Evolutionary conservation across 345 rosid species (phyloP), one percentile per base, ranked within the genome.

Genomic region (Dipteronia dyeriana): DNA sequence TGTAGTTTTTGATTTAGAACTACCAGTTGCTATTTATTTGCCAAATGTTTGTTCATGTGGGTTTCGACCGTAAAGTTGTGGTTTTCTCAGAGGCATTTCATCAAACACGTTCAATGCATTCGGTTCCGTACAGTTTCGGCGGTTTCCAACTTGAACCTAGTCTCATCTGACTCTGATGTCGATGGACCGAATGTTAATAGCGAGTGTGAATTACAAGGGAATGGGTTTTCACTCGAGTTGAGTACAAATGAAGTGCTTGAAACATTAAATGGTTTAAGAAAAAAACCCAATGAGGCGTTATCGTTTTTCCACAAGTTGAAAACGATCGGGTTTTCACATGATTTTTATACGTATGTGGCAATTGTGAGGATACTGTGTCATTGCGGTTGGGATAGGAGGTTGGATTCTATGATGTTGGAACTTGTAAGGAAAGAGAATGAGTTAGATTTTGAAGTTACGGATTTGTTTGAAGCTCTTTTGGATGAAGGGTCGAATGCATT

Each of bases 221-320:
- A 49, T 66, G 14, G 49, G 10, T 9, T 9, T 45, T 9, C 13
- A 45, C 49, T 45, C 92, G 41, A 88, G 70, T 69, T 87, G 11
- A 84, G 78, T 70, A 54, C 79, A 60, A 12, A 31, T 45, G 71
- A 81, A 43, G 87, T 86, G 61, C 80, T 79, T 22, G 74, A 86
- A 56, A 31, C 71, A 41, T 80, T 92, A 64, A 71, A 82, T 38
- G 70, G 67, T 60, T 53, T 87, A 12, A 82, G 79, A 34, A 70
- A 80, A 73, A 85, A 91, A 62, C 94, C 94, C 3, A 59, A 11
- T 22, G 82, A 76, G 19, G 92, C 93, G 10, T 76, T 90, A 20
- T 83, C 88, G 45, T 80, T 79, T 57, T 82, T 91, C 14, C 9
- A 20, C 43, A 84, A 82, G 67, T 75, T 90, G 60, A 82, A 88